Conservation (phyloP, 371 early-diverging fungal genomes). For the Phascolomyces articulosus region DNA sequence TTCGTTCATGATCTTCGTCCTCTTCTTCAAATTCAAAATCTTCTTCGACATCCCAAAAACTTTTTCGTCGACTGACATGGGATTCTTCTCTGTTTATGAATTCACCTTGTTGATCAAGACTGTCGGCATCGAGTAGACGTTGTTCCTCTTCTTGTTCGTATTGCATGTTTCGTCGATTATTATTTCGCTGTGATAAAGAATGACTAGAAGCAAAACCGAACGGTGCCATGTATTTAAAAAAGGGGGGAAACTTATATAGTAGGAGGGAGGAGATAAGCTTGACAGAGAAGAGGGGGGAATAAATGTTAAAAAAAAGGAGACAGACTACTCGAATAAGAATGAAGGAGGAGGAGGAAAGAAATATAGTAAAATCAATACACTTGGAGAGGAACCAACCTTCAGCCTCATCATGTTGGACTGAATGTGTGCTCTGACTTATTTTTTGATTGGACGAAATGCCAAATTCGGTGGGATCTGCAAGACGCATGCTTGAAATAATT, state of each 20-base stretch:
- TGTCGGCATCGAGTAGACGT: constrained; percentile 7
- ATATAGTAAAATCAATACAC: background rate
- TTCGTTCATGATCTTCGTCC: constrained; percentile 6
- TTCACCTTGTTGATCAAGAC: background rate
- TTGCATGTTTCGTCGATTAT: constrained; percentile 11
- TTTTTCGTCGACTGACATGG: background rate
- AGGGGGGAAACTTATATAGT: background rate
- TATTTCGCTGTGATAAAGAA: constrained; percentile 13
- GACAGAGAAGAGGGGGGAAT: background rate
- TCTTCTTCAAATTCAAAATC: constrained; percentile 11
- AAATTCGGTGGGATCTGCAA: background rate
- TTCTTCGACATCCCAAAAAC: constrained; percentile 17
- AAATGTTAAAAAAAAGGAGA: background rate
- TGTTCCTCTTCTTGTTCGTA: constrained; percentile 13
- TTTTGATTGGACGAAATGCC: background rate
- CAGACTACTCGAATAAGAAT: too few species aligned
- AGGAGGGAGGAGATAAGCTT: background rate
- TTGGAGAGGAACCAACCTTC: too few species aligned
- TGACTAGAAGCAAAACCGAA: constrained; percentile 8
- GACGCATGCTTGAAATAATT: background rate
- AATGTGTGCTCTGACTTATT: background rate
- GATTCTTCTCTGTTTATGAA: background rate
- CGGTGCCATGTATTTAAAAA: background rate
- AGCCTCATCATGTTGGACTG: background rate
- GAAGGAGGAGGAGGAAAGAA: too few species aligned